Conservation (phyloP, 2,329 filamentous ascomycete species). For the Thielaviopsis populi region DNA sequence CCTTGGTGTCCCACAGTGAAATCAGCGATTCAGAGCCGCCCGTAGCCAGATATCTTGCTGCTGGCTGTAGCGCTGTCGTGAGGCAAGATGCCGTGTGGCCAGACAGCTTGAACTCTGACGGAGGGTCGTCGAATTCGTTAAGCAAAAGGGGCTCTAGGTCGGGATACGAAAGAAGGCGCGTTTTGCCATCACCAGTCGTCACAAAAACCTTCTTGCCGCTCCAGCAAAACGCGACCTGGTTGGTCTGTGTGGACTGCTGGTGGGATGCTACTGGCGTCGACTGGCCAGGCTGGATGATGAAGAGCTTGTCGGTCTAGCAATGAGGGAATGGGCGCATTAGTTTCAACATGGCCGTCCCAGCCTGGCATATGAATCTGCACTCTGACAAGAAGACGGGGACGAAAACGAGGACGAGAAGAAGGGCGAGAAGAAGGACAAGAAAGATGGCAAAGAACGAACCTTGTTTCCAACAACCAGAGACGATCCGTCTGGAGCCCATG, state of each 20-base stretch:
- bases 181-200: constrained; percentile 55
- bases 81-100: constrained; percentile 62
- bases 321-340: background rate
- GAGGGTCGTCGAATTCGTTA: constrained; percentile 31
- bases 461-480: constrained; percentile 59
- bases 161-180: constrained; percentile 56
- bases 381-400: background rate
- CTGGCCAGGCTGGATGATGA: constrained; percentile 45
- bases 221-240: constrained; percentile 62
- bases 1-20: constrained; percentile 60
- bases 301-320: constrained; percentile 44
- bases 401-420: background rate
- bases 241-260: constrained; percentile 49
- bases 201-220: constrained; percentile 54
- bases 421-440: no score
- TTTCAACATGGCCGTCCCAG: no score
- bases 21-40: constrained; percentile 64
- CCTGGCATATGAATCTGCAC: background rate
- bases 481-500: constrained; percentile 58
- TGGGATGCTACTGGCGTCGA: constrained; percentile 41
- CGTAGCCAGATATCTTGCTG: constrained; percentile 55
- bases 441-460: constrained; percentile 29
- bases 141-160: constrained; percentile 41
- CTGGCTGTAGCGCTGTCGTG: constrained; percentile 53
- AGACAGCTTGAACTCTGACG: constrained; percentile 44